A percentile compares a stretch with the other conserved stretches of the same genome.
Conservation (phyloP, 75 land plant species). For the Pinus taeda region DNA sequence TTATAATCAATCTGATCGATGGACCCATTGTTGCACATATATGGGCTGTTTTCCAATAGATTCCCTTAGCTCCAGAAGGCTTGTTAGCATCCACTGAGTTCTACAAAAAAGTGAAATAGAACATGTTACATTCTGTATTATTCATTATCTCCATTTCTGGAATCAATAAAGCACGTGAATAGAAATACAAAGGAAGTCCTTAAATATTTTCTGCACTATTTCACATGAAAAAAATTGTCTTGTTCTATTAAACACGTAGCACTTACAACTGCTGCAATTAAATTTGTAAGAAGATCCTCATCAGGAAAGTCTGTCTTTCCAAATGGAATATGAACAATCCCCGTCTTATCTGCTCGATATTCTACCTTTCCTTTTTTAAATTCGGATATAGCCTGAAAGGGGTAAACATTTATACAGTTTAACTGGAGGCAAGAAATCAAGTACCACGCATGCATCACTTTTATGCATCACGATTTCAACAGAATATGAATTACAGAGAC, state of each 20-base stretch:
- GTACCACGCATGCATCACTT: too few relatives aligned
- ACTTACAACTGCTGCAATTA: conserved; percentile 73
- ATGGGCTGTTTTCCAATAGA: conserved; percentile 93
- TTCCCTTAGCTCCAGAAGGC: conserved; percentile 93
- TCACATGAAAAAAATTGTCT: neutral
- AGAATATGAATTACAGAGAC: too few relatives aligned
- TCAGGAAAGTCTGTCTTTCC: conserved; percentile 79
- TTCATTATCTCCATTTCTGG: neutral
- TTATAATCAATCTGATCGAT: conserved; percentile 70
- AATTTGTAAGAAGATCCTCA: conserved; percentile 79
- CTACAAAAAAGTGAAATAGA: conserved; percentile 24
- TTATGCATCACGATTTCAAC: too few relatives aligned
- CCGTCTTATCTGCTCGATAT: conserved; percentile 96
- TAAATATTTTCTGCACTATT: conserved; percentile 1
- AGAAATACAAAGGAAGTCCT: neutral
- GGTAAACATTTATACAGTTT: too few relatives aligned
- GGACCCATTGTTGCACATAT: conserved; percentile 98
- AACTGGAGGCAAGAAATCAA: too few relatives aligned
- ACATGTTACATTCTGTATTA: neutral
- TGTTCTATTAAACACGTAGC: neutral
- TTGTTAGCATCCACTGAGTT: conserved; percentile 84
- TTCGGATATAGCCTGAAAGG: conserved; percentile 81
- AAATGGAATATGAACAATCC: conserved; percentile 95
- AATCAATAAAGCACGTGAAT: neutral
- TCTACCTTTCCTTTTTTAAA: conserved; percentile 97